phyloP scores from a whole-genome alignment of 345 rosid species.

The Salix koriyanagi region DNA sequence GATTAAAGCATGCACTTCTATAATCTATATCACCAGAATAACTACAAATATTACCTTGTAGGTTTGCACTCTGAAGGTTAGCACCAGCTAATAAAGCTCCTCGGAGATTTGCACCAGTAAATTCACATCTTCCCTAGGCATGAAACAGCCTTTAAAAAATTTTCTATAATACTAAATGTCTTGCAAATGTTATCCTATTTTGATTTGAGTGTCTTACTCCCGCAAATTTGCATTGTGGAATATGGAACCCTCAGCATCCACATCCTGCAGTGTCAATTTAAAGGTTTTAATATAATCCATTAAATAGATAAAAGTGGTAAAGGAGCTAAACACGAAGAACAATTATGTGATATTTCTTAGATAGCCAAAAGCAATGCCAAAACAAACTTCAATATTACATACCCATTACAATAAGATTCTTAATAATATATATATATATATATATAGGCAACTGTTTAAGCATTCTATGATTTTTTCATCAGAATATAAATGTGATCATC shows the following conservation, averaged over 20 bases:
- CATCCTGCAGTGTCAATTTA: constrained; percentile 47
- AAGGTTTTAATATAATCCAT: constrained; percentile 19
- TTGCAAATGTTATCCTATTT: constrained; percentile 2
- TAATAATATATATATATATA: neutral
- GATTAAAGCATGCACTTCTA: neutral
- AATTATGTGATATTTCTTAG: neutral
- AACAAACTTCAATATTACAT: neutral
- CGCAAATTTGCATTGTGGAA: constrained; percentile 92
- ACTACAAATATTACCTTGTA: constrained; percentile 52
- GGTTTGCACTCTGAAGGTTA: constrained; percentile 90
- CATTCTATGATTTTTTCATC: neutral
- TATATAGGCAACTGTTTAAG: too few relatives aligned
- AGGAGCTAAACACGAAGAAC: neutral
- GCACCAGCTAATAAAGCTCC: constrained; percentile 85
- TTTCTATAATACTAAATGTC: neutral
- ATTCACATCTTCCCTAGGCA: constrained; percentile 87
- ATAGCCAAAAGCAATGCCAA: neutral
- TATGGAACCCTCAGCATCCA: constrained; percentile 69
- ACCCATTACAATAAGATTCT: neutral
- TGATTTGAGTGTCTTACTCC: constrained; percentile 54
- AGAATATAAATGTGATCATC: neutral
- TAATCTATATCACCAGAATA: neutral
- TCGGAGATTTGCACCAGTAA: constrained; percentile 79
- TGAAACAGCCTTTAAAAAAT: constrained; percentile 22
- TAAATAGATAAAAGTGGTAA: neutral